phyloP scores from a whole-genome alignment of 495 filamentous ascomycete genomes.

The Parathielavia hyrcaniae region DNA sequence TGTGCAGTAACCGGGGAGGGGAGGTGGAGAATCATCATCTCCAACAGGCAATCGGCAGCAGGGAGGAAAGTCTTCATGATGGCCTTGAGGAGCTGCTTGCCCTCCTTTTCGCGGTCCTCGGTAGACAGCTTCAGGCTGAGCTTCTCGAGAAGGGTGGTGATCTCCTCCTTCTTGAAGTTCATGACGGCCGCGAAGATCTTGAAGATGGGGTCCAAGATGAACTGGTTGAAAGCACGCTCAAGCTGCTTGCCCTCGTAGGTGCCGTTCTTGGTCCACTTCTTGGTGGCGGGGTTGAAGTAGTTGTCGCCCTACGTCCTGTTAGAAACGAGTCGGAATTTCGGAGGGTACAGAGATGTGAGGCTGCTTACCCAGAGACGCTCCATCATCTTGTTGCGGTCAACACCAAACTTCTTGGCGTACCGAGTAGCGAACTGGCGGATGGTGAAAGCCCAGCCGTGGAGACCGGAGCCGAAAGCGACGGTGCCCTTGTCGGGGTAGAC shows the following conservation, averaged over 20 bases:
- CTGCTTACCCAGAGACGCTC: slow-evolving; percentile 89
- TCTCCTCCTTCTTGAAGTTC: slow-evolving; percentile 98
- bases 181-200: slow-evolving; percentile 90
- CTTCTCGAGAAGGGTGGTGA: slow-evolving; percentile 74
- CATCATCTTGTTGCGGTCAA: slow-evolving; percentile 99
- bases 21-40: slow-evolving; percentile 99
- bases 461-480: slow-evolving; percentile 98
- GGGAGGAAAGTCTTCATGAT: slow-evolving; percentile 98
- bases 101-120: slow-evolving; percentile 90
- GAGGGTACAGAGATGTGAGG: neutral
- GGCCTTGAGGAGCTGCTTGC: slow-evolving; percentile 94
- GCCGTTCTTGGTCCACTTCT: slow-evolving; percentile 93
- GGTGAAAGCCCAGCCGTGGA: slow-evolving; percentile 99
- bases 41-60: slow-evolving; percentile 93
- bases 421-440: slow-evolving; percentile 93
- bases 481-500: slow-evolving; percentile 96
- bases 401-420: slow-evolving; percentile 99
- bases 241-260: slow-evolving; percentile 77
- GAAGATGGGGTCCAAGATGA: slow-evolving; percentile 99
- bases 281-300: slow-evolving; percentile 99
- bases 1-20: slow-evolving; percentile 94
- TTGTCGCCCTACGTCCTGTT: slow-evolving; percentile 69
- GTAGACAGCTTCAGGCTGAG: slow-evolving; percentile 78
- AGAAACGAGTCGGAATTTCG: neutral
- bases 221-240: slow-evolving; percentile 98